Evolutionary conservation across 2,329 filamentous ascomycete species (phyloP).

Genomic region (Pseudogymnoascus sp.): DNA sequence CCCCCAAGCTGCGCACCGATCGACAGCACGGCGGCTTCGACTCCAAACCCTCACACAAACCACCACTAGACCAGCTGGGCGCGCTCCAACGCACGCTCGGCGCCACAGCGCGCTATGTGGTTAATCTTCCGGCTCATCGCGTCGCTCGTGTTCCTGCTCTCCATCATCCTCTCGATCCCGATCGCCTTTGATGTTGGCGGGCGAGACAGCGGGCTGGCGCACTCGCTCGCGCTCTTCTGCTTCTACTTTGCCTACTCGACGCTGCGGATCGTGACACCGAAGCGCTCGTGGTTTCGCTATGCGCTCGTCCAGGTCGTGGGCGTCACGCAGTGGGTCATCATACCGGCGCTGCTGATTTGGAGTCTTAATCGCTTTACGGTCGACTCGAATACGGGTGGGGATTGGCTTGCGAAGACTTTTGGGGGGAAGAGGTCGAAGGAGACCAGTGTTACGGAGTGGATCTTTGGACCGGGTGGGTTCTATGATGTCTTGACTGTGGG

Average conservation of each 20-base stretch:
- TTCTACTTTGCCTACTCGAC: slow-evolving; percentile 88
- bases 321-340: slow-evolving; percentile 75
- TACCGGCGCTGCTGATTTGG: slow-evolving; percentile 87
- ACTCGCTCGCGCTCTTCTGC: slow-evolving; percentile 77
- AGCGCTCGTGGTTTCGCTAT: slow-evolving; percentile 65
- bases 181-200: slow-evolving; percentile 97
- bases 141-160: slow-evolving; percentile 77
- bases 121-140: slow-evolving; percentile 65
- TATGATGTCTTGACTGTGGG: slow-evolving; percentile 74
- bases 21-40: not conserved
- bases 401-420: slow-evolving; percentile 78
- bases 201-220: slow-evolving; percentile 85
- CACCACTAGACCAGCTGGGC: slow-evolving; percentile 22
- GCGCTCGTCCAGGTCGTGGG: slow-evolving; percentile 61
- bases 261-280: slow-evolving; percentile 73
- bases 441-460: slow-evolving; percentile 69
- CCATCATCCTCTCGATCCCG: slow-evolving; percentile 90
- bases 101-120: slow-evolving; percentile 60
- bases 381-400: slow-evolving; percentile 62
- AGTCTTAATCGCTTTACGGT: slow-evolving; percentile 91
- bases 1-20: not conserved
- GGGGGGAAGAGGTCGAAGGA: slow-evolving; percentile 55
- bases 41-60: too few relatives aligned
- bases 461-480: slow-evolving; percentile 79
- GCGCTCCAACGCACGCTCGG: slow-evolving; percentile 39